Evolutionary conservation across 2,329 filamentous ascomycete genomes (phyloP).

Genomic region (Rugonectria rugulosa): DNA sequence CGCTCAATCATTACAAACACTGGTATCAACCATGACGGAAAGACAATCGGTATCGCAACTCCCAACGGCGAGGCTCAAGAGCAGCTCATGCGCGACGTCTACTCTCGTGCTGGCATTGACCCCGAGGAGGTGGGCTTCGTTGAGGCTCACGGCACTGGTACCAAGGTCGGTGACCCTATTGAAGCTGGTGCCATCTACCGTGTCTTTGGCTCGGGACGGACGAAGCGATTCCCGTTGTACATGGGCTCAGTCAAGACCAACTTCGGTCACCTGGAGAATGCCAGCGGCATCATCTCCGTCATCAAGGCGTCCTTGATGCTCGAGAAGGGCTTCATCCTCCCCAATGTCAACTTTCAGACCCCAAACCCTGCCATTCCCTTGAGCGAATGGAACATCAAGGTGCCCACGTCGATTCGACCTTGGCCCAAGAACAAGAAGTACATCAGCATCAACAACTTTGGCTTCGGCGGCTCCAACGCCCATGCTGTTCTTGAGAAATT

Average conservation of each 20-base stretch:
- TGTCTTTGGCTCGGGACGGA: slow-evolving; percentile 50
- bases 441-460: slow-evolving; percentile 59
- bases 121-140: slow-evolving; percentile 44
- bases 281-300: slow-evolving; percentile 58
- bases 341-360: slow-evolving; percentile 58
- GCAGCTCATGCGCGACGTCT: slow-evolving; percentile 48
- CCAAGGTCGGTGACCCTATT: slow-evolving; percentile 62
- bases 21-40: slow-evolving; percentile 26
- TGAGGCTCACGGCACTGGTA: slow-evolving; percentile 66
- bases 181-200: slow-evolving; percentile 58
- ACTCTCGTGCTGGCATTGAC: slow-evolving; percentile 41
- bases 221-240: slow-evolving; percentile 47
- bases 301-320: slow-evolving; percentile 62
- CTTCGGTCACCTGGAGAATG: slow-evolving; percentile 60
- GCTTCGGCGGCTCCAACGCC: slow-evolving; percentile 55
- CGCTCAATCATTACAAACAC: slow-evolving; percentile 24
- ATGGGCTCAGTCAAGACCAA: slow-evolving; percentile 60
- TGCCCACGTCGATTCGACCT: slow-evolving; percentile 52
- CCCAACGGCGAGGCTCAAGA: slow-evolving; percentile 60
- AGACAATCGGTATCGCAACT: slow-evolving; percentile 54
- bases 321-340: slow-evolving; percentile 57
- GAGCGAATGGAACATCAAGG: slow-evolving; percentile 58
- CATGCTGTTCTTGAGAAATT: slow-evolving; percentile 49
- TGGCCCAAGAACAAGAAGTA: slow-evolving; percentile 58
- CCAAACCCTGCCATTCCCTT: slow-evolving; percentile 58